phyloP scores from a whole-genome alignment of 192 early-diverging fungal species.

The Thoreauomyces humboldtii region DNA sequence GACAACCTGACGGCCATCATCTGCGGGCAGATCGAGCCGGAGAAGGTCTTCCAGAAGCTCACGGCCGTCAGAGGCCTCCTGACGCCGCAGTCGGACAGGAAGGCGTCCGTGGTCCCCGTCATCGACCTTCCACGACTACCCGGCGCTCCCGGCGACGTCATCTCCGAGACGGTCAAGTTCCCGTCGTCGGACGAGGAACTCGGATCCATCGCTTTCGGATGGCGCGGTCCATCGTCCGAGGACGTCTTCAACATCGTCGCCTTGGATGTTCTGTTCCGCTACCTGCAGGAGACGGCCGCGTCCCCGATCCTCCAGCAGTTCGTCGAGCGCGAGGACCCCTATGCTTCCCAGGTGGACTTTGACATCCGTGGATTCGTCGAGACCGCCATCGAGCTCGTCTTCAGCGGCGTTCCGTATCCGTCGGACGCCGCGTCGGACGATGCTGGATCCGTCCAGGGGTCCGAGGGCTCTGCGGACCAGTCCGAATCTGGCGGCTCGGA shows the following conservation, averaged over 20 bases:
- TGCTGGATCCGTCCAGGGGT: conserved; percentile 3
- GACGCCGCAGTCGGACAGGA: background rate
- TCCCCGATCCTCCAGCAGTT: conserved; percentile 73
- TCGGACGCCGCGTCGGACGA: background rate
- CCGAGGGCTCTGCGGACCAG: too few species aligned
- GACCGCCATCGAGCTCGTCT: conserved; percentile 56
- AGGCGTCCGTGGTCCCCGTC: background rate
- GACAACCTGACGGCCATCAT: conserved; percentile 71
- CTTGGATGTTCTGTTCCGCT: conserved; percentile 71
- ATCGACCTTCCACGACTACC: conserved; percentile 12
- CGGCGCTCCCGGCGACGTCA: conserved; percentile 30
- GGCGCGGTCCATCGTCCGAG: conserved; percentile 69
- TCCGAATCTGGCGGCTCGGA: conserved; percentile 34
- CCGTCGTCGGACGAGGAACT: conserved; percentile 62
- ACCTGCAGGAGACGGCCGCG: conserved; percentile 64
- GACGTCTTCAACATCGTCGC: conserved; percentile 61
- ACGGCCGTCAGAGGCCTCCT: background rate
- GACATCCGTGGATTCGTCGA: conserved; percentile 54
- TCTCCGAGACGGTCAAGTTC: conserved; percentile 53
- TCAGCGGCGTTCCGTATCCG: conserved; percentile 58
- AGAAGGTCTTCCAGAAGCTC: conserved; percentile 55
- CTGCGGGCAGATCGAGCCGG: conserved; percentile 43
- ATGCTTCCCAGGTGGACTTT: conserved; percentile 60
- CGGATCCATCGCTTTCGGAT: conserved; percentile 63
- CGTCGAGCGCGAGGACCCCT: conserved; percentile 67